Evolutionary conservation across 495 filamentous ascomycete species (phyloP).

Genomic region (Staphylotrichum tortipilum): DNA sequence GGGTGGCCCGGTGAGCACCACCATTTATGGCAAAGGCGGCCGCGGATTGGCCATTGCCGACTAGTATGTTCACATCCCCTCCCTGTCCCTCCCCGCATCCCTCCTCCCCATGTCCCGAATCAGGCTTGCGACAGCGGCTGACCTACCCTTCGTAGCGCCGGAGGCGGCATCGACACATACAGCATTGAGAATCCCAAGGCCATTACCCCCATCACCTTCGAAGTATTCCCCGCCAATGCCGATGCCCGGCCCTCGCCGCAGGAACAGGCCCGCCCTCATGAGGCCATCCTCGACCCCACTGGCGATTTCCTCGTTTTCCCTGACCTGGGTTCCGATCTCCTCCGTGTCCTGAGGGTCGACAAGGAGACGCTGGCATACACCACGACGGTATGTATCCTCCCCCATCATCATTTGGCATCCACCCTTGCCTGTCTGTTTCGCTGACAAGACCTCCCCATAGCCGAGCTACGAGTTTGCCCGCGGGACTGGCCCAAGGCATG

Average conservation of each 20-base stretch:
- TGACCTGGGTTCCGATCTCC: constrained; percentile 63
- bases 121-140: neutral
- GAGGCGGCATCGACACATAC: constrained; percentile 17
- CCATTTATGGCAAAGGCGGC: constrained; percentile 34
- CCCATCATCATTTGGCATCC: constrained; percentile 18
- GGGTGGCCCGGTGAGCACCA: constrained; percentile 38
- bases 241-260: constrained; percentile 48
- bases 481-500: constrained; percentile 63
- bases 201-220: constrained; percentile 36
- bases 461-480: constrained; percentile 8
- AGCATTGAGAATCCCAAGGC: constrained; percentile 19
- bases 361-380: constrained; percentile 28
- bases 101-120: too few relatives aligned
- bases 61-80: constrained; percentile 35
- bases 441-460: too few relatives aligned
- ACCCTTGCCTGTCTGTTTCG: too few relatives aligned
- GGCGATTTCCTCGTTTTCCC: constrained; percentile 55
- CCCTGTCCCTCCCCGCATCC: constrained; percentile 10
- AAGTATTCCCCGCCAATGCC: constrained; percentile 41
- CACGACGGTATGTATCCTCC: constrained; percentile 13
- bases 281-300: constrained; percentile 62
- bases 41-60: constrained; percentile 38
- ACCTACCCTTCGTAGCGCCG: constrained; percentile 18
- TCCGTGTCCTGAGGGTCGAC: constrained; percentile 55
- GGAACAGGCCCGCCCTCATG: constrained; percentile 61